phyloP scores from a whole-genome alignment of 1,284 basidiomycete species.

The Neonothopanus nambi region DNA sequence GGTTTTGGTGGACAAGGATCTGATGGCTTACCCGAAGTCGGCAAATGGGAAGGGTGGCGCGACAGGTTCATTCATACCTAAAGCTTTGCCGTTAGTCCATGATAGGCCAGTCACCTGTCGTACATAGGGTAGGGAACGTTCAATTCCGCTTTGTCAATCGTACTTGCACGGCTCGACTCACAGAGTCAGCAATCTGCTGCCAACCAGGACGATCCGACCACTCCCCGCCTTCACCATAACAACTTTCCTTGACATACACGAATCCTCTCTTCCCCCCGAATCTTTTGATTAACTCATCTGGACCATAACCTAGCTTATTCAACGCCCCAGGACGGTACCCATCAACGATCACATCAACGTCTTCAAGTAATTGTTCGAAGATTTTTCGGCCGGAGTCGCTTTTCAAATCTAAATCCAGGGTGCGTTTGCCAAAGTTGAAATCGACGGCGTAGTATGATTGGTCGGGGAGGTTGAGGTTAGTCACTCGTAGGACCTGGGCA shows the following conservation, averaged over 20 bases:
- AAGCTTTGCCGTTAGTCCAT: conserved; percentile 8
- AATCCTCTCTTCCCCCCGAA: conserved; percentile 24
- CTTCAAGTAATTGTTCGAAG: conserved; percentile 23
- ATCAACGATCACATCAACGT: conserved; percentile 29
- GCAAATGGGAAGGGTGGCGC: conserved; percentile 18
- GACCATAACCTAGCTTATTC: conserved; percentile 30
- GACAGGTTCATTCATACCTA: conserved; percentile 17
- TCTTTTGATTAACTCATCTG: conserved; percentile 26
- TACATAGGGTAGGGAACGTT: no score
- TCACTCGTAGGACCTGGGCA: conserved; percentile 28
- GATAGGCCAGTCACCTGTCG: conserved; percentile 14
- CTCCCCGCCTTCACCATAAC: conserved; percentile 21
- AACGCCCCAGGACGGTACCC: conserved; percentile 31
- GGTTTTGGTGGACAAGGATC: not conserved
- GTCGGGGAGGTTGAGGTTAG: conserved; percentile 28
- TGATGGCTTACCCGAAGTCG: conserved; percentile 13
- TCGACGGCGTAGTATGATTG: conserved; percentile 23
- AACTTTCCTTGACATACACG: conserved; percentile 30
- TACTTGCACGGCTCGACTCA: conserved; percentile 2
- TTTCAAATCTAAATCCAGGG: conserved; percentile 27
- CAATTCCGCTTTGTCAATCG: no score
- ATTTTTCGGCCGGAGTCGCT: conserved; percentile 20
- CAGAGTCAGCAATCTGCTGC: conserved; percentile 20
- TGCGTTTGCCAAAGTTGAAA: conserved; percentile 31
- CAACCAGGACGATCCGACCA: conserved; percentile 16